Evolutionary conservation across 139 green algal genomes (phyloP), one percentile per base, ranked within the genome.

Genomic region (Chlorella sp.): DNA sequence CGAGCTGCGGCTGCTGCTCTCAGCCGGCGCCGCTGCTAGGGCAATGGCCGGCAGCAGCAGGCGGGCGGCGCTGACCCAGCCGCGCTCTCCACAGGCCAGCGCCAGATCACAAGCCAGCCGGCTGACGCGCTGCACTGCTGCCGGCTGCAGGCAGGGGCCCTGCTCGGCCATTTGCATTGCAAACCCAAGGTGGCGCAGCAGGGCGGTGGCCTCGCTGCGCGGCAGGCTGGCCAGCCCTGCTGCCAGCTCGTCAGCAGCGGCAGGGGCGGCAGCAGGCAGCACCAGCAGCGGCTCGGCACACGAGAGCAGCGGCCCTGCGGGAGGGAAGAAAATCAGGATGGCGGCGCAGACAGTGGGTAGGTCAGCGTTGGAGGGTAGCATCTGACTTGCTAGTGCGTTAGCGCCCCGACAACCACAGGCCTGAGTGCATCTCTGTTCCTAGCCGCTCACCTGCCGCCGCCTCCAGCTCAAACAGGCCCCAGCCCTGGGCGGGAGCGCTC

Each of bases 381-480:
- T n/a, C n/a, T n/a, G n/a, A n/a, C n/a, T n/a, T n/a, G n/a, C n/a
- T n/a, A n/a, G n/a, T n/a, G n/a, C n/a, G n/a, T n/a, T n/a, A n/a
- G n/a, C n/a, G n/a, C n/a, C n/a, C n/a, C n/a, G n/a, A n/a, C n/a
- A n/a, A n/a, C n/a, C n/a, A n/a, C n/a, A n/a, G n/a, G n/a, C n/a
- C 44, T 51, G 44, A 51, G 44, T 9, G 44, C 44, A 6, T 51
- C 44, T 6, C 44, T 21, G 7, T 4, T 21, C 17, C 65, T 28
- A 16, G 15, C 38, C 38, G 69, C 73, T 41, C 47, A 80, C 73
- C 73, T 17, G 64, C 28, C 30, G 73, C 47, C n/a, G 13, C 28
- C 47, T 80, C 73, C 38, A 80, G 38, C 73, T 80, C 73, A 28
- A 80, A 32, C 73, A 80, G 36, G 12, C 73, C 73, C 44, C 73